Base-by-base conservation (phyloP, 768 basidiomycete species). In the Amanita rubescens region DNA sequence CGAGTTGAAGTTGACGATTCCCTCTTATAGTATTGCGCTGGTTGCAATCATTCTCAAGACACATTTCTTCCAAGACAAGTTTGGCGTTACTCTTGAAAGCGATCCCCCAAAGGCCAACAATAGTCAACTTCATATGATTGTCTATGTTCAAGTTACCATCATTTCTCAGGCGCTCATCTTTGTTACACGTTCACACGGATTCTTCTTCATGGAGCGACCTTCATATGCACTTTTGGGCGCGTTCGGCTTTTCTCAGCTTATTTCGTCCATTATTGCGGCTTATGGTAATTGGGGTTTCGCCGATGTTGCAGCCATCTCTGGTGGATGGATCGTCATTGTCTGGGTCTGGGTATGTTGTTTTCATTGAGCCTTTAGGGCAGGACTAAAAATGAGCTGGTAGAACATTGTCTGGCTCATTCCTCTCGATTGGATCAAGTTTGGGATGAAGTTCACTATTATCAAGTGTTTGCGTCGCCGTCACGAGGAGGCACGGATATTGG, bases 111-210 rank as follows among this genome's bases (percentile, higher is more conserved):
- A 69, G 33, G 71, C 75, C 60, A 88, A 88, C 67, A 86, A 91
- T 67, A 69, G 67, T 17, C 75, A 84, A 60, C 74, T 94, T 5
- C 92, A 95, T 77, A 88, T 86, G 75, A 81, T 96, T 62, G 78
- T 94, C 66, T 95, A 96, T 78, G 81, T 94, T 60, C 92, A 95
- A 74, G 95, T 98, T 55, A 95, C 95, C 57, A 94, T 97, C 71
- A 98, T 98, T 75, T 97, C 95, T 43, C 95, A 98, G 70, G 95
- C 95, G 1, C 77, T 98, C 59, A 96, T 95, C 74, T 95, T 95
- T 75, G 82, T 94, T 69, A 95, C 93, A 37, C 91, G 93, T 73
- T 84, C 93, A 60, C 94, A 94, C 63, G 77, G 86, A 9, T 94
- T 90, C 81, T 94, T 93, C 88, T 95, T 93, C 78, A 90, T 91